Evolutionary conservation across 2,329 filamentous ascomycete species (phyloP).

Genomic region (Emericellopsis cladophorae): DNA sequence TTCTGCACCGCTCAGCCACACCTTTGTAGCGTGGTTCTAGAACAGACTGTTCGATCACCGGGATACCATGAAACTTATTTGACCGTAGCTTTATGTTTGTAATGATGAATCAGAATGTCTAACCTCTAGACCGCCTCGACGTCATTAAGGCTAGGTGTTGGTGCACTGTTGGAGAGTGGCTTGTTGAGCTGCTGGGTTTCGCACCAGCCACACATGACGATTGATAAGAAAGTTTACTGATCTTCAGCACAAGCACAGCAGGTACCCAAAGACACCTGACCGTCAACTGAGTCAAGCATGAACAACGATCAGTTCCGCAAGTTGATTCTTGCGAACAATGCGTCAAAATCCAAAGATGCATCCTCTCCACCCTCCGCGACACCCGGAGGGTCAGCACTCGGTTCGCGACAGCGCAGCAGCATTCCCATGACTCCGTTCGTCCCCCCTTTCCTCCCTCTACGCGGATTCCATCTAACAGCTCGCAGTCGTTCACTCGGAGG

Average conservation of each 20-base stretch:
- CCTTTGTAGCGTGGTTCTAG: too few relatives aligned
- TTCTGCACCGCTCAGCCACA: background rate
- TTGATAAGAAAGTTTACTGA: background rate
- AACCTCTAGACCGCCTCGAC: too few relatives aligned
- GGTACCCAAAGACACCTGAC: too few relatives aligned
- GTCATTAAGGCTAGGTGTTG: too few relatives aligned
- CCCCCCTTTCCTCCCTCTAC: background rate
- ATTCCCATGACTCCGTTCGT: slow-evolving; percentile 91
- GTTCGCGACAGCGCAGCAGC: slow-evolving; percentile 65
- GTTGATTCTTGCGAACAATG: slow-evolving; percentile 45
- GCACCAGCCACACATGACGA: background rate
- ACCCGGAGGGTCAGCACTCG: slow-evolving; percentile 39
- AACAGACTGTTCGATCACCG: too few relatives aligned
- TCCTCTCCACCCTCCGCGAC: slow-evolving; percentile 21
- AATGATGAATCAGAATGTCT: too few relatives aligned
- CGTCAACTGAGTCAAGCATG: slow-evolving; percentile 37
- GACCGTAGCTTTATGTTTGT: too few relatives aligned
- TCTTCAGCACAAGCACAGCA: too few relatives aligned
- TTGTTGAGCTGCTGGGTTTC: too few relatives aligned
- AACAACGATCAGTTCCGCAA: slow-evolving; percentile 93
- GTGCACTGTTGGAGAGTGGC: too few relatives aligned
- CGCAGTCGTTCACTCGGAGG: slow-evolving; percentile 48
- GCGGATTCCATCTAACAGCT: slow-evolving; percentile 8
- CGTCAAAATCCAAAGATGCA: slow-evolving; percentile 31
- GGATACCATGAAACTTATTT: too few relatives aligned